phyloP scores from a whole-genome alignment of 2,329 filamentous ascomycete genomes.

The Alternaria arbusti region DNA sequence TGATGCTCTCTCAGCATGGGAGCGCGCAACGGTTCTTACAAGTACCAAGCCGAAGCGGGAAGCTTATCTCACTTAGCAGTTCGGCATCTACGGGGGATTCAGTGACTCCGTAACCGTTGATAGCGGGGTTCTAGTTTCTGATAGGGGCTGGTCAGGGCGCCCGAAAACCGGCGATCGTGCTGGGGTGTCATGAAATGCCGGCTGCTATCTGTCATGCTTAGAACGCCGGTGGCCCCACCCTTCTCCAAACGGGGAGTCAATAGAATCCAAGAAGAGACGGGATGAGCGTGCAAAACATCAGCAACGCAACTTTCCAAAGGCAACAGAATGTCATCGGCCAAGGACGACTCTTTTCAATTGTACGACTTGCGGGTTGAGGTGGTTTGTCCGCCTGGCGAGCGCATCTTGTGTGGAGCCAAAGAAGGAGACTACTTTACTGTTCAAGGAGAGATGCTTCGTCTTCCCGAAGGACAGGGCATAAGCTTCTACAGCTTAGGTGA shows the following conservation, averaged over 20 bases:
- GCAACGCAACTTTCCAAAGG: neutral
- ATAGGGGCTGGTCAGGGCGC: neutral
- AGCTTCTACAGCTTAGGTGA: constrained; percentile 16
- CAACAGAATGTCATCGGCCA: neutral
- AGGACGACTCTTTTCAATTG: constrained; percentile 11
- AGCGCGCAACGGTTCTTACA: neutral
- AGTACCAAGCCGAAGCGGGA: neutral
- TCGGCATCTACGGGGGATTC: neutral
- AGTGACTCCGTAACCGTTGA: neutral
- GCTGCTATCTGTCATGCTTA: neutral
- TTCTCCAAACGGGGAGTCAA: neutral
- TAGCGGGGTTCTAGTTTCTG: neutral
- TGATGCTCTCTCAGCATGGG: neutral
- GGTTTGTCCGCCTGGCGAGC: constrained; percentile 13
- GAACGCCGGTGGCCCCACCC: neutral
- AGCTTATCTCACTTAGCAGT: neutral
- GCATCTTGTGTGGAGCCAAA: constrained; percentile 13
- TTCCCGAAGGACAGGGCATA: constrained; percentile 10
- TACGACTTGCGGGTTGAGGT: constrained; percentile 14
- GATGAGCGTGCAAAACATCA: neutral
- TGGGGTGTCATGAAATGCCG: neutral
- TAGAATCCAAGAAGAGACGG: neutral
- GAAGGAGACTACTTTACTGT: constrained; percentile 12
- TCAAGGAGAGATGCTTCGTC: constrained; percentile 17
- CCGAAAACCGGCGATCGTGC: neutral